Percentiles rank a stretch among this genome's conserved stretches.
phyloP scores from a whole-genome alignment of 2,329 filamentous ascomycete genomes.

The Pestalotiopsis sp. region DNA sequence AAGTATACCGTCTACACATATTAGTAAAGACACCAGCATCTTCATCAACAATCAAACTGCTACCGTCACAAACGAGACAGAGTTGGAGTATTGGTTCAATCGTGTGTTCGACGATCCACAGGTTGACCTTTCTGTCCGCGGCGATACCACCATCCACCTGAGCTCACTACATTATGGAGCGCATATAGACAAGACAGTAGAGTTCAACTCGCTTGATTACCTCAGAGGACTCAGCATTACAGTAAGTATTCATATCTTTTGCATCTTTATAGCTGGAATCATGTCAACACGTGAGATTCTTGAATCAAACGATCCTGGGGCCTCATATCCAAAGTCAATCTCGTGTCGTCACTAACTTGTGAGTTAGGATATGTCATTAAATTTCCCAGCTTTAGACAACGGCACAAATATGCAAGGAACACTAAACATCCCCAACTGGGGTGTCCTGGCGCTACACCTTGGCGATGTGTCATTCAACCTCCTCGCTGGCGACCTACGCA shows the following conservation, averaged over 20 bases:
- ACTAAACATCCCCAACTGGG: slow-evolving; percentile 47
- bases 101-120: slow-evolving; percentile 39
- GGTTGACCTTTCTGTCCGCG: slow-evolving; percentile 39
- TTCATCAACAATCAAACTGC: slow-evolving; percentile 36
- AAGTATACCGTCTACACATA: slow-evolving; percentile 32
- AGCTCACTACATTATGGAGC: slow-evolving; percentile 40
- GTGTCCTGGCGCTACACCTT: slow-evolving; percentile 43
- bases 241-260: not conserved
- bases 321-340: not conserved
- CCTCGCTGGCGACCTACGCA: slow-evolving; percentile 37
- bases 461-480: slow-evolving; percentile 49
- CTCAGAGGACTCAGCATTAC: slow-evolving; percentile 40
- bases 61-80: slow-evolving; percentile 37
- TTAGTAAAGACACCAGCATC: slow-evolving; percentile 39
- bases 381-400: slow-evolving; percentile 37
- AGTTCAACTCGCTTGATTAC: slow-evolving; percentile 39
- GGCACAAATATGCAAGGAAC: slow-evolving; percentile 45
- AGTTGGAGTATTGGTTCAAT: slow-evolving; percentile 42
- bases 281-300: not conserved
- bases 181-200: slow-evolving; percentile 44
- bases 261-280: not conserved
- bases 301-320: not conserved
- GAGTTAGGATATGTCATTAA: slow-evolving; percentile 33
- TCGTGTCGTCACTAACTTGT: not conserved
- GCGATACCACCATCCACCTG: slow-evolving; percentile 39